phyloP scores from a whole-genome alignment of 495 filamentous ascomycete genomes.

The Amphirosellinia nigrospora region DNA sequence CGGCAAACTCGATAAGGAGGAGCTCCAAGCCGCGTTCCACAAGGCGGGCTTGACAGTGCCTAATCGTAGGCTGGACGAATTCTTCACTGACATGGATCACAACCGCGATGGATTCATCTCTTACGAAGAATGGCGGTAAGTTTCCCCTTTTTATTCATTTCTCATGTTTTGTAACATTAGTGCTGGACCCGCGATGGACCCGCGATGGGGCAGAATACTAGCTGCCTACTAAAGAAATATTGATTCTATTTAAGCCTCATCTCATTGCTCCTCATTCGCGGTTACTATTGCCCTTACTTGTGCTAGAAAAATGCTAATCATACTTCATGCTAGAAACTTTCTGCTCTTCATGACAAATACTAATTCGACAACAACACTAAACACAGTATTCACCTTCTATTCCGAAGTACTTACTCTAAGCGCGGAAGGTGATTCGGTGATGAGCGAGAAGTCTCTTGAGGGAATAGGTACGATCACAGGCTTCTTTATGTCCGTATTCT shows the following conservation, averaged over 20 bases:
- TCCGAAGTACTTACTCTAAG: slow-evolving; percentile 88
- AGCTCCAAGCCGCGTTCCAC: slow-evolving; percentile 78
- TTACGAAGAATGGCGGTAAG: slow-evolving; percentile 97
- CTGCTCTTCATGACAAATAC: slow-evolving; percentile 88
- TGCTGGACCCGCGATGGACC: background rate
- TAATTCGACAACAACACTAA: slow-evolving; percentile 67
- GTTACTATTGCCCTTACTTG: background rate
- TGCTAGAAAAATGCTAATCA: slow-evolving; percentile 28
- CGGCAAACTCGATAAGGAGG: slow-evolving; percentile 85
- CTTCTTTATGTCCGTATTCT: slow-evolving; percentile 73
- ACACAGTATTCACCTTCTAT: slow-evolving; percentile 89
- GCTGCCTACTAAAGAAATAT: background rate
- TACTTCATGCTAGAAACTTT: slow-evolving; percentile 70
- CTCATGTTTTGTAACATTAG: slow-evolving; percentile 19
- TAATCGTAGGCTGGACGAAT: slow-evolving; percentile 74
- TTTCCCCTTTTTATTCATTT: slow-evolving; percentile 24
- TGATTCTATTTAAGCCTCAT: background rate
- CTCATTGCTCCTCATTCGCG: background rate
- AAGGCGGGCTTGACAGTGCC: slow-evolving; percentile 81
- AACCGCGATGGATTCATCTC: slow-evolving; percentile 88
- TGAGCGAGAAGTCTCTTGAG: slow-evolving; percentile 86
- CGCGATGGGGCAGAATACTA: background rate
- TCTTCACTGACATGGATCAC: slow-evolving; percentile 88
- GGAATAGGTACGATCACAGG: slow-evolving; percentile 88
- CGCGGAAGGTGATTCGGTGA: slow-evolving; percentile 89